Evolutionary conservation across 352 stramenopile genomes (phyloP), one percentile per base, ranked within the genome.

Genomic region (Peronosclerospora sorghi): DNA sequence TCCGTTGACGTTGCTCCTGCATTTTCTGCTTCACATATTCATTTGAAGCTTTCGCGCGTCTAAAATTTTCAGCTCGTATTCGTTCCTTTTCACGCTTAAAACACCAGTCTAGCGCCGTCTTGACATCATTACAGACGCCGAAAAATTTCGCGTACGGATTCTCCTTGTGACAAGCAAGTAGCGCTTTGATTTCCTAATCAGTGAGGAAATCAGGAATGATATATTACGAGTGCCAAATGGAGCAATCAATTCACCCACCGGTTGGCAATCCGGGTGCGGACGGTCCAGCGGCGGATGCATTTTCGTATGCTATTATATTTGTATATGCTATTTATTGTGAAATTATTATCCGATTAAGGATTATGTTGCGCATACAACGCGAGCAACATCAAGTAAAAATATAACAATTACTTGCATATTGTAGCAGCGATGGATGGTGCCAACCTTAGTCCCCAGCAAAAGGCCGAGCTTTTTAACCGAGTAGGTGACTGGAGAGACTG

Each of bases 261-360:
- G 48, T 37, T 91, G 78, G 53, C 78, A 91, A 51, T 87, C 75
- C 5, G 78, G 75, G 35, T 91, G 78, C 21, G 78, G 72, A 29
- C 76, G 71, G 52, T 91, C 78, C 3, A 91, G 65, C 28, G 75
- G 71, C n/a, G 78, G 55, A 51, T 91, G 78, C 78, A 91, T 91
- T 13, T 19, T 51, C 37, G 9, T 34, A 13, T n/a, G 28, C n/a
- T n/a, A n/a, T n/a, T n/a, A n/a, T n/a, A n/a, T n/a, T n/a, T n/a
- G n/a, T n/a, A n/a, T n/a, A n/a, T n/a, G n/a, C n/a, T n/a, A n/a
- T n/a, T n/a, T n/a, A n/a, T n/a, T n/a, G n/a, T n/a, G n/a, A n/a
- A n/a, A n/a, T n/a, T n/a, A n/a, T n/a, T n/a, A n/a, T n/a, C n/a
- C n/a, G n/a, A n/a, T n/a, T n/a, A n/a, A n/a, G n/a, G n/a, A 17